phyloP scores from a whole-genome alignment of 2,329 filamentous ascomycete genomes.

The Aspergillus sojae region DNA sequence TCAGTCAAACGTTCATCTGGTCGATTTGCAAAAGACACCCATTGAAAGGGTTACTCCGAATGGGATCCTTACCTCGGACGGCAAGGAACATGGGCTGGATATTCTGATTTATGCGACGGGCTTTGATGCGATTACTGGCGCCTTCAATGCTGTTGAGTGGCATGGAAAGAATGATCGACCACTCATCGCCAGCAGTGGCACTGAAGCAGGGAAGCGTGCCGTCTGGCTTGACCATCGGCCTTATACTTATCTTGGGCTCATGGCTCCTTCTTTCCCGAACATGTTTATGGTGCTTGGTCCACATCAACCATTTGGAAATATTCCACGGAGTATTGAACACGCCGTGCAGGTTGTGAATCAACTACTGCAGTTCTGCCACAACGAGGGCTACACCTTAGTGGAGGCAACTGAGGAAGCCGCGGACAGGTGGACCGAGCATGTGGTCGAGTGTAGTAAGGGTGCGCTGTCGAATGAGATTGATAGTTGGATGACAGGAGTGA shows the following conservation, averaged over 20 bases:
- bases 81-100: constrained; percentile 43
- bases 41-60: constrained; percentile 19
- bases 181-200: constrained; percentile 20
- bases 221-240: constrained; percentile 40
- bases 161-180: constrained; percentile 22
- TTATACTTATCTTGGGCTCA: constrained; percentile 48
- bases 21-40: constrained; percentile 21
- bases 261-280: constrained; percentile 50
- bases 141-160: constrained; percentile 44
- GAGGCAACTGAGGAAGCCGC: constrained; percentile 47
- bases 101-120: constrained; percentile 50
- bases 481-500: constrained; percentile 60
- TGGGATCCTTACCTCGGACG: constrained; percentile 45
- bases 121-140: constrained; percentile 48
- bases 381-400: constrained; percentile 34
- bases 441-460: constrained; percentile 49
- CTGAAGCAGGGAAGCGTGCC: constrained; percentile 22
- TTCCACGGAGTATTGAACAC: constrained; percentile 37
- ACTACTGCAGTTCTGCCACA: constrained; percentile 27
- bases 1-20: constrained; percentile 43
- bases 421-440: constrained; percentile 52
- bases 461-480: constrained; percentile 53
- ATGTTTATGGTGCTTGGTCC: constrained; percentile 59
- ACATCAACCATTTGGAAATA: constrained; percentile 49
- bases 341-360: constrained; percentile 43